Evolutionary conservation across 225 moss, liverwort and hornwort species (phyloP), one percentile per base, ranked within the genome.

Genomic region (Marchantia polymorpha): DNA sequence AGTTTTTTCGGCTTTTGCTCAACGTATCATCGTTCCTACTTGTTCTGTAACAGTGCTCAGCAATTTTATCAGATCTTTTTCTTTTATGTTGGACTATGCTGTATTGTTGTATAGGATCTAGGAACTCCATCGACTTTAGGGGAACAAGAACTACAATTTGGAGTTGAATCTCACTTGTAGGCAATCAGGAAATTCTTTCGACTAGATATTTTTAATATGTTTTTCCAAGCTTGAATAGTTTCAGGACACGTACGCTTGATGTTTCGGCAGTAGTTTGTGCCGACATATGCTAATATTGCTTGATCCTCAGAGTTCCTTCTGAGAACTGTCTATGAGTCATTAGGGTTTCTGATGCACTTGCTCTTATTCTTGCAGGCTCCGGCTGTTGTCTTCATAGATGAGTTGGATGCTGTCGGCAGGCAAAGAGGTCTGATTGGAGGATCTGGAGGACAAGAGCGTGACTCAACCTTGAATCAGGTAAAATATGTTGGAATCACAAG

Each of bases 391-490:
- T 99, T 99, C 87, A 94, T 99, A 64, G 97, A 99, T 84, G 97
- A 99, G 86, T 83, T 99, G 69, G 97, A 99, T 89, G 97, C 94
- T 80, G 97, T 99, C 64, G 97, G 97, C 58, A 93, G 97, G 82
- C 97, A 94, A 83, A 93, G 97, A 83, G 97, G 97, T 87, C 87
- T 99, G 64, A 99, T 99, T 66, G 97, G 97, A 85, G 97, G 97
- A 63, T 99, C 97, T 84, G 97, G 97, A 50, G 97, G 97, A 69
- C 97, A 99, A 86, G 97, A 99, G 82, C 94, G 97, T 84, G 97
- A 99, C 78, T 92, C 97, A 26, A 99, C 97, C 8, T 74, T 99
- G 79, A 99, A 99, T 88, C 96, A 96, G 96, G 96, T 96, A 72
- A 63, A 55, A 1, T 30, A 8, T 56, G 10, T 64, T 10, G 23